Evolutionary conservation across 768 basidiomycete species (phyloP).

Genomic region (Hygrocybe coccinea): DNA sequence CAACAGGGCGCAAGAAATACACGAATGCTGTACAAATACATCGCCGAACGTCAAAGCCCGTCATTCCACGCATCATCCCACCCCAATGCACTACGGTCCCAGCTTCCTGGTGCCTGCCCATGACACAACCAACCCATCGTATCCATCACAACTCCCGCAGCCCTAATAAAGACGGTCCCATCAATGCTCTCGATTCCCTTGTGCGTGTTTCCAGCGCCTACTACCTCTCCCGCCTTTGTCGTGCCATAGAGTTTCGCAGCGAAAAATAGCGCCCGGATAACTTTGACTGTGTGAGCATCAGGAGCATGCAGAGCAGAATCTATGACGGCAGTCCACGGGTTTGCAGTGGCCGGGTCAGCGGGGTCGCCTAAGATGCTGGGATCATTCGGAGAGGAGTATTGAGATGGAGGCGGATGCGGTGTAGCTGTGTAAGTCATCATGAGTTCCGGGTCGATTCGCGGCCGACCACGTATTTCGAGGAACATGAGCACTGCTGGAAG

Average conservation of each 20-base stretch:
- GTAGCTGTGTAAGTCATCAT: slow-evolving; percentile 41
- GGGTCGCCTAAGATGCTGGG: slow-evolving; percentile 34
- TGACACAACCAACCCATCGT: slow-evolving; percentile 51
- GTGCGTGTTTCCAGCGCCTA: slow-evolving; percentile 48
- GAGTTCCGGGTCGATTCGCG: slow-evolving; percentile 44
- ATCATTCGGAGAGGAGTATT: slow-evolving; percentile 4
- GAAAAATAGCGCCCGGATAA: slow-evolving; percentile 42
- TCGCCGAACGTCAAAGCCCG: too few species aligned
- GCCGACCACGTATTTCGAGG: slow-evolving; percentile 43
- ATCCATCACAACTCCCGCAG: slow-evolving; percentile 53
- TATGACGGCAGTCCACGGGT: slow-evolving; percentile 51
- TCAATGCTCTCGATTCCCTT: slow-evolving; percentile 42
- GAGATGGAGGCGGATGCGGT: slow-evolving; percentile 37
- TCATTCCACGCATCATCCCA: slow-evolving; percentile 55
- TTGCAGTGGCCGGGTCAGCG: slow-evolving; percentile 34
- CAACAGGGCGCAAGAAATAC: too few species aligned
- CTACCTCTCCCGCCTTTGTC: slow-evolving; percentile 34
- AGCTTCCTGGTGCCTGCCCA: slow-evolving; percentile 45
- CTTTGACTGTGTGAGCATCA: slow-evolving; percentile 49
- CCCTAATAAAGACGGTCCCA: slow-evolving; percentile 53
- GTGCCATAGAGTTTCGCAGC: slow-evolving; percentile 46
- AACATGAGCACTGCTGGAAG: slow-evolving; percentile 32
- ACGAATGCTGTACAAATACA: too few species aligned
- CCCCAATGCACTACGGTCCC: slow-evolving; percentile 55
- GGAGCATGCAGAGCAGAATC: slow-evolving; percentile 43